These are phyloP conservation scores for Globisporangium megalacanthum DNA, from an alignment of 352 stramenopile species.

Conservation along the genomic window DNA sequence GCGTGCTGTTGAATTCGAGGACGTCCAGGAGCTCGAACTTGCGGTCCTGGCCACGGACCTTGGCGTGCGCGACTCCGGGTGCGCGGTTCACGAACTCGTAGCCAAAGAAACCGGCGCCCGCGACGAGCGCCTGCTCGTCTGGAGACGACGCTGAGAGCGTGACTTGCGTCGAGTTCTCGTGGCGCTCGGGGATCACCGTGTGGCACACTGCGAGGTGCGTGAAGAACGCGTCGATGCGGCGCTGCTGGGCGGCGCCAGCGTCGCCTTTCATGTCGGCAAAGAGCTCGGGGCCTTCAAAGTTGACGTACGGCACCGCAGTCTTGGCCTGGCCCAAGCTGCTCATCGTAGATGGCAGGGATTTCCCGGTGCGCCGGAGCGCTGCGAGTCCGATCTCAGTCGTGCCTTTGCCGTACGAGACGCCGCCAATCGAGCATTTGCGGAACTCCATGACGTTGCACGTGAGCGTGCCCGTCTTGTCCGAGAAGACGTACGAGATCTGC, in stretches of 20 bases:
- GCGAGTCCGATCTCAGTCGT: slow-evolving; percentile 77
- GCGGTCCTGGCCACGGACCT: slow-evolving; percentile 32
- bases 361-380: slow-evolving; percentile 54
- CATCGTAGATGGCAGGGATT: slow-evolving; percentile 34
- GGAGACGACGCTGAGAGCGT: slow-evolving; percentile 72
- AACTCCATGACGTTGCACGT: slow-evolving; percentile 99
- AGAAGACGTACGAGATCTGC: slow-evolving; percentile 98
- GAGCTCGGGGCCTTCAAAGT: slow-evolving; percentile 69
- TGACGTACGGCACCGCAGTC: slow-evolving; percentile 54
- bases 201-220: slow-evolving; percentile 89
- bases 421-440: slow-evolving; percentile 89
- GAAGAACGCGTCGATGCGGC: slow-evolving; percentile 74
- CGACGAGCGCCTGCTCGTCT: slow-evolving; percentile 87
- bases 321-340: slow-evolving; percentile 11
- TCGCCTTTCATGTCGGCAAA: slow-evolving; percentile 60
- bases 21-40: slow-evolving; percentile 84
- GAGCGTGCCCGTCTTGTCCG: slow-evolving; percentile 99
- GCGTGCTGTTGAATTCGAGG: slow-evolving; percentile 89
- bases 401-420: slow-evolving; percentile 85
- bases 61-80: slow-evolving; percentile 42
- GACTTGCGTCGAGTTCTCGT: slow-evolving; percentile 57
- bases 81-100: slow-evolving; percentile 71
- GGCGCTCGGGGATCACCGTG: slow-evolving; percentile 96
- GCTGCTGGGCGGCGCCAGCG: slow-evolving; percentile 38
- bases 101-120: slow-evolving; percentile 63